Conservation (phyloP, 2,329 filamentous ascomycete species). For the Pestalotiopsis sp. region DNA sequence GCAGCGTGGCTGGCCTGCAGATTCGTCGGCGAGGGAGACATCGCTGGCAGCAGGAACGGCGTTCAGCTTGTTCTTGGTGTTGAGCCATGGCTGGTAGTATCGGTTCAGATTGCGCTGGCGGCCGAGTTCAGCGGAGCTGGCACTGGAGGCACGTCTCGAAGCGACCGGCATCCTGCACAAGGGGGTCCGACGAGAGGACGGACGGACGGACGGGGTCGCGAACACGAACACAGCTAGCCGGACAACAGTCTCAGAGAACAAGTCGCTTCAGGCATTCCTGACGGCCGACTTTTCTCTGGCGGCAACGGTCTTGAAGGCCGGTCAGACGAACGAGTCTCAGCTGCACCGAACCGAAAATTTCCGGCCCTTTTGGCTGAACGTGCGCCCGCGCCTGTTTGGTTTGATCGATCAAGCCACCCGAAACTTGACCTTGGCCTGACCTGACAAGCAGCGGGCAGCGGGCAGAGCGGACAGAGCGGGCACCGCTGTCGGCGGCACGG, state of each 20-base stretch:
- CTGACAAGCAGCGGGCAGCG: too few species aligned
- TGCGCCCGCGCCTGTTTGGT: neutral
- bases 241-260: neutral
- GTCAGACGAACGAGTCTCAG: neutral
- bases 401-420: neutral
- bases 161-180: conserved; percentile 6
- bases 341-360: neutral
- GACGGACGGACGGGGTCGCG: neutral
- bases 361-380: neutral
- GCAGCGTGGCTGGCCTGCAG: conserved; percentile 23
- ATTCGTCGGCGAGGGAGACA: neutral
- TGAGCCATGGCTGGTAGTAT: conserved; percentile 27
- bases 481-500: too few species aligned
- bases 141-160: conserved; percentile 19
- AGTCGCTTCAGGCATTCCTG: neutral
- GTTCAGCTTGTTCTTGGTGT: conserved; percentile 19
- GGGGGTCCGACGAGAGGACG: neutral
- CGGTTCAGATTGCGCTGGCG: conserved; percentile 23
- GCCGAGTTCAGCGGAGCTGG: conserved; percentile 20
- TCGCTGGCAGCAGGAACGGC: conserved; percentile 17
- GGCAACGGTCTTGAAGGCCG: too few species aligned
- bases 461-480: too few species aligned
- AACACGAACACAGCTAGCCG: neutral
- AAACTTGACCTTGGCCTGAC: neutral
- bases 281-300: too few species aligned